A percentile compares a stretch with the other conserved stretches of the same genome.
Evolutionary conservation across 208 protist species (phyloP).

Genomic region (Porcisia deanei): DNA sequence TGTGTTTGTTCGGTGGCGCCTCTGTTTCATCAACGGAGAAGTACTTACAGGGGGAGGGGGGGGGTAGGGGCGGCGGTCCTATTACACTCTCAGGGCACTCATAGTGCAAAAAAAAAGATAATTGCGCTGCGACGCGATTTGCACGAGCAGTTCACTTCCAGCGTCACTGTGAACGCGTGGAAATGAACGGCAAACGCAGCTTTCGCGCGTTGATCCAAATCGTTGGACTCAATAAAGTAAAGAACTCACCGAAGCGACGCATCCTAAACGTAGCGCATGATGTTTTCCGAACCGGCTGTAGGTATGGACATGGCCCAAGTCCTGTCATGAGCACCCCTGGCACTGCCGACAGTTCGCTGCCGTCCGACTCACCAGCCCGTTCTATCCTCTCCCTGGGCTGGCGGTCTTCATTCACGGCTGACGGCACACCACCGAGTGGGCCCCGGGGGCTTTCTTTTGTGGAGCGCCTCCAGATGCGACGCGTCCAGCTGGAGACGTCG

Average conservation of each 20-base stretch:
- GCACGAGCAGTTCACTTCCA: too few relatives aligned
- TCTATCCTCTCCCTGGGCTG: background rate
- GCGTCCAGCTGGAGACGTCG: conserved; percentile 19
- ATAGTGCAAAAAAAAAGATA: too few relatives aligned
- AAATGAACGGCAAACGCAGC: conserved; percentile 20
- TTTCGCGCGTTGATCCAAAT: conserved; percentile 38
- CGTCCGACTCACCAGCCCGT: background rate
- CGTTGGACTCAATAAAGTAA: conserved; percentile 28
- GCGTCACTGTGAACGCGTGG: too few relatives aligned
- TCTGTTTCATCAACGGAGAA: background rate
- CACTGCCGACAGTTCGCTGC: background rate
- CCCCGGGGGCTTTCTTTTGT: conserved; percentile 1
- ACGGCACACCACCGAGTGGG: background rate
- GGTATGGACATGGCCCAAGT: too few relatives aligned
- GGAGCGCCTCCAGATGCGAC: conserved; percentile 21
- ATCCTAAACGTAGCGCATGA: conserved; percentile 25
- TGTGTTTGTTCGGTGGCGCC: too few relatives aligned
- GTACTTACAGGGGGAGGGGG: background rate
- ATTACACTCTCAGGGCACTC: too few relatives aligned
- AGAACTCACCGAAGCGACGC: conserved; percentile 30
- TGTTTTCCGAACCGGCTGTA: background rate
- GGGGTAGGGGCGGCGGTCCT: too few relatives aligned
- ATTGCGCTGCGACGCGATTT: background rate
- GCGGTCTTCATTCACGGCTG: background rate
- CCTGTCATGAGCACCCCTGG: background rate